These are phyloP conservation scores for Wallacemonas sp. DNA, from an alignment of 208 protist genomes.

Conservation along the genomic window DNA sequence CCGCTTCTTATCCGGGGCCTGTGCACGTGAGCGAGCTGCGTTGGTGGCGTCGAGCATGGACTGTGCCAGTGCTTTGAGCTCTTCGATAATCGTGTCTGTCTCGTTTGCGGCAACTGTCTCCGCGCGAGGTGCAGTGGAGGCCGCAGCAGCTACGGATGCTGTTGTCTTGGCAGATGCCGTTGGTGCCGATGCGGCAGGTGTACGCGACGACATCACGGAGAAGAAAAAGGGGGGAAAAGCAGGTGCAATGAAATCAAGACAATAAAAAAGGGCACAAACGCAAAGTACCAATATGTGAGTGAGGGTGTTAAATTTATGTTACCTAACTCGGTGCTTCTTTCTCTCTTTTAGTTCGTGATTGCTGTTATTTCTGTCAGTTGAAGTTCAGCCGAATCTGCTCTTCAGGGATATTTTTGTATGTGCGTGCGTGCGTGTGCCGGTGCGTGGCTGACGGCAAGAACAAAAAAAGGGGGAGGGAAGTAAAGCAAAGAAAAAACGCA, in stretches of 20 bases:
- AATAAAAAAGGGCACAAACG: constrained; percentile 7
- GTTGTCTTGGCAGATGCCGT: background rate
- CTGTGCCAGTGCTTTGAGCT: constrained; percentile 79
- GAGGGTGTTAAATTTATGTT: no score
- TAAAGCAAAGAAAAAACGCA: no score
- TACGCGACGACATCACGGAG: constrained; percentile 21
- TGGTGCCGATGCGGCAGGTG: constrained; percentile 2
- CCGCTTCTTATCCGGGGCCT: constrained; percentile 45
- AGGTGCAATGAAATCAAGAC: background rate
- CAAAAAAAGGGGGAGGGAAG: no score
- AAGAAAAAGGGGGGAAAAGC: background rate
- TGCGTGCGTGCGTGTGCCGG: no score
- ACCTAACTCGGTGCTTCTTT: no score
- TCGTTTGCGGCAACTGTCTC: constrained; percentile 5
- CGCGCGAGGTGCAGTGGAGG: background rate
- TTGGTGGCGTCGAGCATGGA: constrained; percentile 86
- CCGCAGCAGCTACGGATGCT: background rate
- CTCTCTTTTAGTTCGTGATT: no score
- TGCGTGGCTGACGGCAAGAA: no score
- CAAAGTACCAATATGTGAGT: no score
- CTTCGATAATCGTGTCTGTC: constrained; percentile 80
- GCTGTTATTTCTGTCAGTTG: no score
- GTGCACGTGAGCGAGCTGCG: constrained; percentile 51
- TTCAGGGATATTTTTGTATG: no score
- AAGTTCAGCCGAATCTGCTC: no score